A percentile compares a stretch with the other conserved stretches of the same genome.
phyloP scores from a whole-genome alignment of 2,329 filamentous ascomycete species.

The Bipolaris zeicola region DNA sequence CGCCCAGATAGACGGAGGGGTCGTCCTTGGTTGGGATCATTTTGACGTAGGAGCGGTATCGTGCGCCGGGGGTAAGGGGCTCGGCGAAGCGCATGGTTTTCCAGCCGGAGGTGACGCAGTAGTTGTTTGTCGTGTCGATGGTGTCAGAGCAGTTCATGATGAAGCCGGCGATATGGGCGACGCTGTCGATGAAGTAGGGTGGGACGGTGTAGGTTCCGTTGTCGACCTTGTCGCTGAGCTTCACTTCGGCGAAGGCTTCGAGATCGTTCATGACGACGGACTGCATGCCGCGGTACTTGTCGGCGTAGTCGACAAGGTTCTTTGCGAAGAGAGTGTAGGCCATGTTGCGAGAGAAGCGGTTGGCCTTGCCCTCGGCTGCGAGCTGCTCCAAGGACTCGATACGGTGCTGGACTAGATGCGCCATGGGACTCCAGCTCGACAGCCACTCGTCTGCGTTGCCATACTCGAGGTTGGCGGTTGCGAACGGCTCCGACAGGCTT shows the following conservation, averaged over 20 bases:
- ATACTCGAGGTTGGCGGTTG: conserved; percentile 9
- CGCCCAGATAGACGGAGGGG: conserved; percentile 43
- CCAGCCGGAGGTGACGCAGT: conserved; percentile 34
- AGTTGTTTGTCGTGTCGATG: conserved; percentile 22
- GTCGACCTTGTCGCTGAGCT: conserved; percentile 9
- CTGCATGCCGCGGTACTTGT: conserved; percentile 30
- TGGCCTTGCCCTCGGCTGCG: conserved; percentile 16
- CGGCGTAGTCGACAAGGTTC: conserved; percentile 27
- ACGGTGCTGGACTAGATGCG: conserved; percentile 22
- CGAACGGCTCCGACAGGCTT: conserved; percentile 6
- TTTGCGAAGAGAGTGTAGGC: conserved; percentile 30
- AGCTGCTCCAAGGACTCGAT: conserved; percentile 23
- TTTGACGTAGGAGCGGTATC: conserved; percentile 31
- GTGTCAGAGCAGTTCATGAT: conserved; percentile 28
- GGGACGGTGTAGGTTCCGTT: conserved; percentile 15
- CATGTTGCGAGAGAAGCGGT: conserved; percentile 22
- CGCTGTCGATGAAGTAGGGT: conserved; percentile 34
- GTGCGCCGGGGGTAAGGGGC: conserved; percentile 15
- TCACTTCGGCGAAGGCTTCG: conserved; percentile 21
- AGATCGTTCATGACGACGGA: conserved; percentile 27
- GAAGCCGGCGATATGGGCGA: conserved; percentile 32
- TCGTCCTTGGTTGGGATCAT: conserved; percentile 34
- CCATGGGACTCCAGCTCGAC: conserved; percentile 19
- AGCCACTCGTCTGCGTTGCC: conserved; percentile 18
- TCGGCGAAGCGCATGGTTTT: conserved; percentile 27